A percentile compares a stretch with the other conserved stretches of the same genome.
These are phyloP conservation scores for Arthrinium puccinioides DNA, from an alignment of 2,329 filamentous ascomycete genomes.

Conservation along the genomic window DNA sequence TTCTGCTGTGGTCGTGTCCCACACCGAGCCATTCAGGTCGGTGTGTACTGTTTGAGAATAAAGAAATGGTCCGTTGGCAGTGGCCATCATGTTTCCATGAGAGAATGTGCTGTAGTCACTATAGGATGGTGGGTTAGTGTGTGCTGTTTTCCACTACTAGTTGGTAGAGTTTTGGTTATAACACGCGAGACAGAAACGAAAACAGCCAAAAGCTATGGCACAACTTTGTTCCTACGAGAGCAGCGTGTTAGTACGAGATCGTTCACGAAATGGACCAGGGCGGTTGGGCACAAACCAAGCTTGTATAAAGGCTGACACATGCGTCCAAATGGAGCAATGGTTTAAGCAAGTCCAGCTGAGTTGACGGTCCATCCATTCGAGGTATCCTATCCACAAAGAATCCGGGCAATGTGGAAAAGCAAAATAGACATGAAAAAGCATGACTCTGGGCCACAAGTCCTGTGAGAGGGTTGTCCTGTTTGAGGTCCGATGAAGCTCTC, in stretches of 20 bases:
- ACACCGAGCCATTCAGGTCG: constrained; percentile 47
- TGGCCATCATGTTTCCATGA: constrained; percentile 42
- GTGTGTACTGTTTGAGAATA: constrained; percentile 54
- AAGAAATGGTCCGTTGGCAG: constrained; percentile 45
- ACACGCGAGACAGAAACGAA: constrained; percentile 24
- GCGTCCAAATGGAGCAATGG: no score
- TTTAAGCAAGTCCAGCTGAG: no score
- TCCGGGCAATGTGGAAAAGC: no score
- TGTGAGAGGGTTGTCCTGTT: no score
- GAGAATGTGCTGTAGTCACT: constrained; percentile 50
- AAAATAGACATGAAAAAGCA: no score
- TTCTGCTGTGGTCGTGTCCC: constrained; percentile 50
- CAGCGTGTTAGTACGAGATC: constrained; percentile 20
- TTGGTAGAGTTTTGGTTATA: constrained; percentile 20
- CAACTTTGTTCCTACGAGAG: constrained; percentile 51
- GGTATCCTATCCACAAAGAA: no score
- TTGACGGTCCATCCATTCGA: no score
- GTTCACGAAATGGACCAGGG: constrained; percentile 7
- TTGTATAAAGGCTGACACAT: no score
- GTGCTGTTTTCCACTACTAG: constrained; percentile 41
- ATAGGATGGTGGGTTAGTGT: constrained; percentile 45
- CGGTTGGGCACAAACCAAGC: constrained; percentile 2
- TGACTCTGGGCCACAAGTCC: no score
- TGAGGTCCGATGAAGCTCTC: no score
- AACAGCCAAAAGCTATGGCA: constrained; percentile 27